phyloP scores from a whole-genome alignment of 768 basidiomycete species.

The Boletus vermiculosoides region DNA sequence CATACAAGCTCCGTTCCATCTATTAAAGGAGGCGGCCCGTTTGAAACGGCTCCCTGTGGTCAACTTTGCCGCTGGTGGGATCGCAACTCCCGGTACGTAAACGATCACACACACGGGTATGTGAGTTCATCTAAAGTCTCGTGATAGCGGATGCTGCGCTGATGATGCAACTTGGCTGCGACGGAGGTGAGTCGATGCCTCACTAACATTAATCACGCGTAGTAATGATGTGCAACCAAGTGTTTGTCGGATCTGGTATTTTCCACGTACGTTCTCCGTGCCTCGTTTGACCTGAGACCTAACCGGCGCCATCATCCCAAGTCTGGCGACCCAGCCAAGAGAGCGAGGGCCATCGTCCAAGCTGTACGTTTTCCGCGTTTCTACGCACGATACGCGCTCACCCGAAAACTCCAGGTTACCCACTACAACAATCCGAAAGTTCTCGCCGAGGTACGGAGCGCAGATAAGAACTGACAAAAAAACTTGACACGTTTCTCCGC shows the following conservation, averaged over 20 bases:
- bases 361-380: conserved; percentile 53
- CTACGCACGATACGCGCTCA: conserved; percentile 2
- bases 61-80: conserved; percentile 94
- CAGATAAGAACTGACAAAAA: background rate
- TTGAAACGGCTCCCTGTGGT: conserved; percentile 93
- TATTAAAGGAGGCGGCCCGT: conserved; percentile 94
- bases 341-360: conserved; percentile 94
- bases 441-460: conserved; percentile 69
- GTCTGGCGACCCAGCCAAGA: conserved; percentile 91
- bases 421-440: conserved; percentile 95
- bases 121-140: background rate
- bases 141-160: conserved; percentile 84
- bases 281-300: background rate
- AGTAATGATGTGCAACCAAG: conserved; percentile 38
- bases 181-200: conserved; percentile 66
- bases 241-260: conserved; percentile 97
- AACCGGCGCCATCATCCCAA: conserved; percentile 31
- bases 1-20: conserved; percentile 89
- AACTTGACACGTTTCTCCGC: conserved; percentile 7
- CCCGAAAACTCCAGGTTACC: conserved; percentile 56
- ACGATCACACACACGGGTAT: background rate
- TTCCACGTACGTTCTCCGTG: conserved; percentile 69
- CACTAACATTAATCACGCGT: background rate
- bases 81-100: conserved; percentile 80
- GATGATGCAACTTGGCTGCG: conserved; percentile 99